Percentiles rank a stretch among this genome's conserved stretches.
Conservation (phyloP, 306 rosid genomes). For the Sindora glabra region DNA sequence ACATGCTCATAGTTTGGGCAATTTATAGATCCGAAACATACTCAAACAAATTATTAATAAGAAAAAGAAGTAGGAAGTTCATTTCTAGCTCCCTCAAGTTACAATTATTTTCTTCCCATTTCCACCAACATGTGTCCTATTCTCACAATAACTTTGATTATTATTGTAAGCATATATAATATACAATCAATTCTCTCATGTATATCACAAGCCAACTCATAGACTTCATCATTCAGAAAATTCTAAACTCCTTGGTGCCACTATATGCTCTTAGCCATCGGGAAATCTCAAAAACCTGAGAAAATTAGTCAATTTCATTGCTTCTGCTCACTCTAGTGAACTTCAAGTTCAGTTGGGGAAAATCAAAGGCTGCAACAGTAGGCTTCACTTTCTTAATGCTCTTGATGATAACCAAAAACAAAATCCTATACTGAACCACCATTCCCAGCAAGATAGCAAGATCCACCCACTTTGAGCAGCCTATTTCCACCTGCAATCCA, state of each 20-base stretch:
- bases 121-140: too few relatives aligned
- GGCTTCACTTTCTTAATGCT: constrained; percentile 35
- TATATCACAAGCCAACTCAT: not conserved
- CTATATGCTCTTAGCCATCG: not conserved
- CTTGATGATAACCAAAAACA: constrained; percentile 42
- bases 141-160: too few relatives aligned
- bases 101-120: too few relatives aligned
- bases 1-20: too few relatives aligned
- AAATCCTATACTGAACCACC: constrained; percentile 35
- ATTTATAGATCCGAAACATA: too few relatives aligned
- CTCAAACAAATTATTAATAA: too few relatives aligned
- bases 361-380: constrained; percentile 10
- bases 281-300: not conserved
- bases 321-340: constrained; percentile 14
- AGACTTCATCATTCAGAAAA: not conserved
- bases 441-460: constrained; percentile 46
- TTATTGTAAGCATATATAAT: too few relatives aligned
- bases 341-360: constrained; percentile 5
- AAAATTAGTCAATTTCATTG: constrained; percentile 12
- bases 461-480: constrained; percentile 62
- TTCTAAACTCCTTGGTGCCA: not conserved
- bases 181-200: not conserved
- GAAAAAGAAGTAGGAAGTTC: too few relatives aligned
- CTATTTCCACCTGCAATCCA: constrained; percentile 44
- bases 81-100: too few relatives aligned